Conservation (phyloP, 2,329 filamentous ascomycete genomes). For the Diaporthe citri region DNA sequence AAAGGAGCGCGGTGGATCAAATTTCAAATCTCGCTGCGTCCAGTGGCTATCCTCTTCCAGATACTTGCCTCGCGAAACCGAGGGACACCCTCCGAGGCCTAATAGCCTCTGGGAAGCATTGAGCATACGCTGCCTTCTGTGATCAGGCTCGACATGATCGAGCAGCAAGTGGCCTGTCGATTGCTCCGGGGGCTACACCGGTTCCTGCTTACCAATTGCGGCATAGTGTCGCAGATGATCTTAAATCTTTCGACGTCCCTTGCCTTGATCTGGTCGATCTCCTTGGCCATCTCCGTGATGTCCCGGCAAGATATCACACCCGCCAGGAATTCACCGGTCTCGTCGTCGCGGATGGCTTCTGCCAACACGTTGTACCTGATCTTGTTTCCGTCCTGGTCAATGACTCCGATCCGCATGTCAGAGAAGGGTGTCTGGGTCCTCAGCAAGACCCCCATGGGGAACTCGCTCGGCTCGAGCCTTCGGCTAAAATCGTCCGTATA, state of each 20-base stretch:
- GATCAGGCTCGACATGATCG: background rate
- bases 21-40: background rate
- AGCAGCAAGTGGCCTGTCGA: background rate
- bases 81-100: slow-evolving; percentile 24
- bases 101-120: background rate
- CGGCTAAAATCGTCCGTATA: slow-evolving; percentile 77
- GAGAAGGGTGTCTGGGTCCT: slow-evolving; percentile 71
- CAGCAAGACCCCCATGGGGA: slow-evolving; percentile 75
- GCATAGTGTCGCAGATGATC: slow-evolving; percentile 80
- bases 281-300: slow-evolving; percentile 76
- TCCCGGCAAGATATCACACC: slow-evolving; percentile 80
- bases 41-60: background rate
- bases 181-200: slow-evolving; percentile 6
- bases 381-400: slow-evolving; percentile 63
- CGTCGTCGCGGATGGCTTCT: slow-evolving; percentile 75
- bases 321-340: slow-evolving; percentile 78
- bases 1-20: background rate
- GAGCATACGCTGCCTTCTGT: background rate
- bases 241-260: slow-evolving; percentile 81
- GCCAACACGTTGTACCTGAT: slow-evolving; percentile 75
- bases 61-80: slow-evolving; percentile 24
- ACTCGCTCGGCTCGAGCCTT: slow-evolving; percentile 68
- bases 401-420: slow-evolving; percentile 73
- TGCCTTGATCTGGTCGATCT: slow-evolving; percentile 77
- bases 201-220: slow-evolving; percentile 62